Conservation (phyloP, 2,329 filamentous ascomycete genomes). For the Venturia oleaginea region DNA sequence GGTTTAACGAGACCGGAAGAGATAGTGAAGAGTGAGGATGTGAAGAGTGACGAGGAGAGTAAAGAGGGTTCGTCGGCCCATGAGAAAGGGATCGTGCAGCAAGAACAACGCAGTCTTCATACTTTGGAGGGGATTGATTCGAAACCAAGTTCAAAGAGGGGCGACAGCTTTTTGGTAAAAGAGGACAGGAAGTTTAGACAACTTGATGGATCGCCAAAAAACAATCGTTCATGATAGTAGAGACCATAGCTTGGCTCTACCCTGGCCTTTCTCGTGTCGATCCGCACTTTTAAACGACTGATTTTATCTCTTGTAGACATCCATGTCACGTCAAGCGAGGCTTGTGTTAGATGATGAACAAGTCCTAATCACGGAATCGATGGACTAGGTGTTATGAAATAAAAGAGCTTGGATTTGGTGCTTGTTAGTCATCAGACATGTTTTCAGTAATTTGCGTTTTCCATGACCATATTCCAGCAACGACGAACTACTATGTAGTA, state of each 20-base stretch:
- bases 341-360: no score
- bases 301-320: neutral
- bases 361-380: no score
- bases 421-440: no score
- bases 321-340: neutral
- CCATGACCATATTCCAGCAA: no score
- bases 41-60: neutral
- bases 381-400: no score
- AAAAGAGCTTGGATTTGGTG: no score
- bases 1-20: slow-evolving; percentile 10
- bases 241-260: neutral
- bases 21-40: neutral
- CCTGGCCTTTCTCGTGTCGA: neutral
- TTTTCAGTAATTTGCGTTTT: no score
- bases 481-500: no score
- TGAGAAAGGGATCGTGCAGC: neutral
- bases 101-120: no score
- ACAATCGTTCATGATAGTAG: neutral
- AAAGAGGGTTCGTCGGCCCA: neutral
- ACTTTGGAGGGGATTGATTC: neutral
- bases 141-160: neutral
- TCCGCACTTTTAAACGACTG: neutral
- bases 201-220: neutral
- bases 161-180: neutral
- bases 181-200: neutral